Evolutionary conservation across 2,329 filamentous ascomycete genomes (phyloP).

Genomic region (Corynespora cassiicola): DNA sequence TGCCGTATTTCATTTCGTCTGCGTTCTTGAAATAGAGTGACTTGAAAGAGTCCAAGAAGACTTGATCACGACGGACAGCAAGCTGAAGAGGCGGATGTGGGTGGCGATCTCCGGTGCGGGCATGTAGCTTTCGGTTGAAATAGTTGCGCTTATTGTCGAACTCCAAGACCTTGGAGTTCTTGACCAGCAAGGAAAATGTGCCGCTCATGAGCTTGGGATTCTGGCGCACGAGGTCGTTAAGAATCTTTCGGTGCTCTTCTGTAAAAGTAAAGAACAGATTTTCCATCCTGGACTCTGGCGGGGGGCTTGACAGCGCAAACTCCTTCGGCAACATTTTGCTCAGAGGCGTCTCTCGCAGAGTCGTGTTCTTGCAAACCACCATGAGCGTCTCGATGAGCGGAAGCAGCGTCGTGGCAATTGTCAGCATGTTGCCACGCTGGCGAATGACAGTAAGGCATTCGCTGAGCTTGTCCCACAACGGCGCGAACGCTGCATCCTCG

Average conservation of each 20-base stretch:
- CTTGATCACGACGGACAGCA: constrained; percentile 87
- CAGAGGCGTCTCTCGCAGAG: constrained; percentile 70
- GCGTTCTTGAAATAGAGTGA: constrained; percentile 96
- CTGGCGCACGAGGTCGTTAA: constrained; percentile 96
- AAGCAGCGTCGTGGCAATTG: constrained; percentile 92
- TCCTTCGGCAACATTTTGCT: constrained; percentile 62
- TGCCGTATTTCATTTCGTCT: constrained; percentile 98
- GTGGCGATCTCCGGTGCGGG: constrained; percentile 69
- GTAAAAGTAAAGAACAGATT: constrained; percentile 96
- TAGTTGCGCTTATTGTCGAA: constrained; percentile 99
- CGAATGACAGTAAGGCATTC: constrained; percentile 87
- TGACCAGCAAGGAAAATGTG: constrained; percentile 92
- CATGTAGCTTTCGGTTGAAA: constrained; percentile 93
- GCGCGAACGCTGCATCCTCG: constrained; percentile 86
- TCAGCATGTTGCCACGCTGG: constrained; percentile 92
- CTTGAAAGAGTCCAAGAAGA: constrained; percentile 98
- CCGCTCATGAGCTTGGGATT: constrained; percentile 99
- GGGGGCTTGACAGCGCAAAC: constrained; percentile 75
- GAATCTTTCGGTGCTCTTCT: constrained; percentile 94
- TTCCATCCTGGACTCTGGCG: constrained; percentile 82
- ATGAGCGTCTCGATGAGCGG: constrained; percentile 96
- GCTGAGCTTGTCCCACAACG: constrained; percentile 91
- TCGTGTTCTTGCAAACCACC: constrained; percentile 99
- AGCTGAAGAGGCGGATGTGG: constrained; percentile 82
- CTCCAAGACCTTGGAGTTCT: constrained; percentile 98